These are phyloP conservation scores for Phoma sp. DNA, from an alignment of 2,329 filamentous ascomycete species.

Conservation along the genomic window DNA sequence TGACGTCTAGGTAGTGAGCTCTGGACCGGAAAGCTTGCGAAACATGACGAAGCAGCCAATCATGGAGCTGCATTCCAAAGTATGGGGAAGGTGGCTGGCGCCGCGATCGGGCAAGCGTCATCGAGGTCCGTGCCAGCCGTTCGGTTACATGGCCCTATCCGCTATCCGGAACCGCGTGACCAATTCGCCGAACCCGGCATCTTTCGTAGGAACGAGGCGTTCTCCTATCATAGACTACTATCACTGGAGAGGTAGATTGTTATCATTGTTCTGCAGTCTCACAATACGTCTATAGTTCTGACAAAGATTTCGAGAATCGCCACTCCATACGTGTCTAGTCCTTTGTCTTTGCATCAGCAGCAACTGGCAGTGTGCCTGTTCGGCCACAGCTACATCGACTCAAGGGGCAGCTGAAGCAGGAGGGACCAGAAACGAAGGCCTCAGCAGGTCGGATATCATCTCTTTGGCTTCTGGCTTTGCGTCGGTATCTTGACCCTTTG, in stretches of 20 bases:
- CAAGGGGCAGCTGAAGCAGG: background rate
- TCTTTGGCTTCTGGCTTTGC: background rate
- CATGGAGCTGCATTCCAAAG: constrained; percentile 36
- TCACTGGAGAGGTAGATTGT: too few relatives aligned
- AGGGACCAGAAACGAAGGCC: background rate
- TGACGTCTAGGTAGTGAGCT: constrained; percentile 32
- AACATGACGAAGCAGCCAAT: constrained; percentile 30
- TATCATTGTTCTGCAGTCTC: too few relatives aligned
- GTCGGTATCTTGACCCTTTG: background rate
- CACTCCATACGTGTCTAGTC: too few relatives aligned
- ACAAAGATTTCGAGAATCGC: too few relatives aligned
- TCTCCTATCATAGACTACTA: too few relatives aligned
- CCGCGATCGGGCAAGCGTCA: constrained; percentile 41
- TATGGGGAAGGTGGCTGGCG: constrained; percentile 39
- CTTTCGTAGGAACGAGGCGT: constrained; percentile 2
- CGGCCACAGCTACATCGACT: background rate
- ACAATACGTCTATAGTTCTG: too few relatives aligned
- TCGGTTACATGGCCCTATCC: constrained; percentile 21
- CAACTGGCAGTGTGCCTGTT: background rate
- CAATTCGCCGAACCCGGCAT: constrained; percentile 13
- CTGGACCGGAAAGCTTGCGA: constrained; percentile 43
- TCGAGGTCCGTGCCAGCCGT: constrained; percentile 32
- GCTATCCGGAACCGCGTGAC: background rate
- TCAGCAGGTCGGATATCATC: background rate
- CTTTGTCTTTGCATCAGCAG: too few relatives aligned